A percentile compares a stretch with the other conserved stretches of the same genome.
Evolutionary conservation across 495 filamentous ascomycete genomes (phyloP).

Genomic region (Haplographium delicatum): DNA sequence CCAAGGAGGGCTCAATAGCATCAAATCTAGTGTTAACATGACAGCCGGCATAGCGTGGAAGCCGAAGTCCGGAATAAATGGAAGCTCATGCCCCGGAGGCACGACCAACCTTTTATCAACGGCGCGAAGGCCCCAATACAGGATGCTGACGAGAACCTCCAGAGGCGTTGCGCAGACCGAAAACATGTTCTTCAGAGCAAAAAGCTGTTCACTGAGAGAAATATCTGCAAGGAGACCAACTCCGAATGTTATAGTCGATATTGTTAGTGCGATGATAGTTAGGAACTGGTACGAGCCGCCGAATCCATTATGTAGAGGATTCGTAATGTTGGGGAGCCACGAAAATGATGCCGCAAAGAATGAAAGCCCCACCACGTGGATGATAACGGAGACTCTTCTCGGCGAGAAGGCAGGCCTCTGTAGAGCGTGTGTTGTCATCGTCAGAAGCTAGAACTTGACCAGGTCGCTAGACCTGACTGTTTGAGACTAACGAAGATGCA

Average conservation of each 20-base stretch:
- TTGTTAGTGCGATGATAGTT: constrained; percentile 59
- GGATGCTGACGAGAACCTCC: constrained; percentile 68
- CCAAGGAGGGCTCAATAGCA: constrained; percentile 79
- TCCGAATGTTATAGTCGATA: constrained; percentile 63
- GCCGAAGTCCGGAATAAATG: constrained; percentile 56
- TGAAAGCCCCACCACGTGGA: background rate
- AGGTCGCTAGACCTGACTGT: background rate
- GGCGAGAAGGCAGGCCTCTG: background rate
- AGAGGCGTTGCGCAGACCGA: constrained; percentile 67
- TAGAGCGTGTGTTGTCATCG: background rate
- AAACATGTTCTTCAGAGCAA: constrained; percentile 65
- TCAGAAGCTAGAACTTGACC: background rate
- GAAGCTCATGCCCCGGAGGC: constrained; percentile 36
- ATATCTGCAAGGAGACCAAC: constrained; percentile 67
- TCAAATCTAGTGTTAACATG: constrained; percentile 61
- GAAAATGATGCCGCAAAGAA: background rate
- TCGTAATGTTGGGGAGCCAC: background rate
- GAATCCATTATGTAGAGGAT: background rate
- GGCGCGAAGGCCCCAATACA: constrained; percentile 71
- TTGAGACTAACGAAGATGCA: background rate
- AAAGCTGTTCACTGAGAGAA: constrained; percentile 56
- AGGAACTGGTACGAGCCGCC: constrained; percentile 3
- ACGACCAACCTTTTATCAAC: constrained; percentile 53
- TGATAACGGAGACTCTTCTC: background rate
- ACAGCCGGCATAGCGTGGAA: constrained; percentile 72